Evolutionary conservation across 176 grass and related monocot genomes (phyloP).

Genomic region (Phyllostachys edulis): DNA sequence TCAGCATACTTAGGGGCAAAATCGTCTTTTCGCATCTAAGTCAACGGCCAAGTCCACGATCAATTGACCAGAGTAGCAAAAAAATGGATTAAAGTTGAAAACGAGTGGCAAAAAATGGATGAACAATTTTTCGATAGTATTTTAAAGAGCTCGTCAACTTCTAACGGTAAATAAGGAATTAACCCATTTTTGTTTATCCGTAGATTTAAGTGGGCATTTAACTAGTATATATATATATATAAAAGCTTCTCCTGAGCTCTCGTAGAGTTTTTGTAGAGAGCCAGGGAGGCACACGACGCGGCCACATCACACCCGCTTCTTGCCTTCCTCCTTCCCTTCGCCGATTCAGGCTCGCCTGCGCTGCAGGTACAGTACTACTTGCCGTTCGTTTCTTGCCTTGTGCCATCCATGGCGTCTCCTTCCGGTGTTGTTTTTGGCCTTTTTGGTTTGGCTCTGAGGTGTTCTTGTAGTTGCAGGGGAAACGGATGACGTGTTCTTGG

Average conservation of each 20-base stretch:
- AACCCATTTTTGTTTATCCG: no score
- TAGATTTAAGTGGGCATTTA: no score
- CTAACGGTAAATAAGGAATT: no score
- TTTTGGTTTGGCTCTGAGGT: background rate
- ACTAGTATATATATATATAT: conserved; percentile 26
- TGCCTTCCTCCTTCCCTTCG: background rate
- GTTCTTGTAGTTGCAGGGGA: background rate
- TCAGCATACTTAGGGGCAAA: no score
- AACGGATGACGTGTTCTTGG: background rate
- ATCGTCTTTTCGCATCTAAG: no score
- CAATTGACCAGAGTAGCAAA: no score
- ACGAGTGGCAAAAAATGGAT: no score
- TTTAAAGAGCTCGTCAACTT: no score
- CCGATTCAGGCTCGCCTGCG: background rate
- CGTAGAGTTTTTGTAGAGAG: background rate
- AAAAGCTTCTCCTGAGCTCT: background rate
- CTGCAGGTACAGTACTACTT: background rate
- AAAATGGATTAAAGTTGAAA: no score
- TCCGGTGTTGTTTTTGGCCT: background rate
- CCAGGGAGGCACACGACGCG: no score
- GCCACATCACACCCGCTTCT: background rate
- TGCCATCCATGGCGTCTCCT: background rate
- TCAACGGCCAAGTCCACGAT: no score
- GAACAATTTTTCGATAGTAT: no score
- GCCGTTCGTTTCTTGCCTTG: background rate